Evolutionary conservation across 176 grass and related monocot genomes (phyloP).

Genomic region (Raddia distichophylla): DNA sequence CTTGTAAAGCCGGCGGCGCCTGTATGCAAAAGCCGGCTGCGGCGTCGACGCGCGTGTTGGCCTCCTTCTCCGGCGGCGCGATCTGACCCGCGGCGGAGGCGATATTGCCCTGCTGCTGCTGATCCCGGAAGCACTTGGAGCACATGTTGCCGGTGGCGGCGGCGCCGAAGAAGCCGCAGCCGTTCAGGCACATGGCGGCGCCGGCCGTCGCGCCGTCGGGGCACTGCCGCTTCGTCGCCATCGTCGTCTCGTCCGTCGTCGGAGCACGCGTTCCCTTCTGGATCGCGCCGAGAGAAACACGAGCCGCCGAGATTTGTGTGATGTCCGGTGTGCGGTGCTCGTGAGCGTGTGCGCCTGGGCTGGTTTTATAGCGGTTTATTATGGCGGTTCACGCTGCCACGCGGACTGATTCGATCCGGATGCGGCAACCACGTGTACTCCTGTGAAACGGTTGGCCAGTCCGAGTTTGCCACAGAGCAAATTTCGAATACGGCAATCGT

Average conservation of each 20-base stretch:
- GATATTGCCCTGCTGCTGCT: not conserved
- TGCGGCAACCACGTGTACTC: too few species aligned
- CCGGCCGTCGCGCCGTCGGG: conserved; percentile 6
- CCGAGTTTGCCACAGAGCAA: too few species aligned
- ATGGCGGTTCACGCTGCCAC: too few species aligned
- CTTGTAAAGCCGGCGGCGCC: not conserved
- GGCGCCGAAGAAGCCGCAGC: conserved; percentile 73
- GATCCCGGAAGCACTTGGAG: conserved; percentile 59
- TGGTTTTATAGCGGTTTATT: too few species aligned
- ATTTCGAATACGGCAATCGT: too few species aligned
- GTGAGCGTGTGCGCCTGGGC: too few species aligned
- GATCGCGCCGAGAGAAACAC: not conserved
- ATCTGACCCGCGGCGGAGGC: too few species aligned
- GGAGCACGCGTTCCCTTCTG: not conserved
- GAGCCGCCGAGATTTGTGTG: too few species aligned
- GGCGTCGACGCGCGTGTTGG: not conserved
- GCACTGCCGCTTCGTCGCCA: conserved; percentile 30
- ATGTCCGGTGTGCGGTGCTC: not conserved
- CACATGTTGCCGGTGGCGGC: conserved; percentile 50
- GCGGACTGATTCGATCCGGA: too few species aligned
- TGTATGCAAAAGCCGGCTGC: not conserved
- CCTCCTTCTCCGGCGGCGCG: conserved; percentile 13
- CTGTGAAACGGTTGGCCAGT: too few species aligned
- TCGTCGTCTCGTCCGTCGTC: not conserved
- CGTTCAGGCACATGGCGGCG: conserved; percentile 44